Percentiles rank a stretch among this genome's conserved stretches.
phyloP scores from a whole-genome alignment of 2,329 filamentous ascomycete genomes.

The Trichoderma semiorbis region DNA sequence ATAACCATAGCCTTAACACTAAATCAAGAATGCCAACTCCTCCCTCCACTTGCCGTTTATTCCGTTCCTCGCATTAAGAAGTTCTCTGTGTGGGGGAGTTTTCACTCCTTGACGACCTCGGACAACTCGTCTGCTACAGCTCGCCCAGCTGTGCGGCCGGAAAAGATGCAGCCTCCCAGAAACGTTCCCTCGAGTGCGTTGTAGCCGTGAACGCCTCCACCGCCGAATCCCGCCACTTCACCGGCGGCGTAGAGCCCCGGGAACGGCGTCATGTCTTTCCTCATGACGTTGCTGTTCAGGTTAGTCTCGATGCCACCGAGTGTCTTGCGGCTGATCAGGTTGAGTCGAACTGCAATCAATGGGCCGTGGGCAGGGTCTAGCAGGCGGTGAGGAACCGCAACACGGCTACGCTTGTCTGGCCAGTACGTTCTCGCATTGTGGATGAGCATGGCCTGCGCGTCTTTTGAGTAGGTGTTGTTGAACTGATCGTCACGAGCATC shows the following conservation, averaged over 20 bases:
- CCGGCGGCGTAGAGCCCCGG: conserved; percentile 57
- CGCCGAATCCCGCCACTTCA: conserved; percentile 59
- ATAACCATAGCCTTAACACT: conserved; percentile 2
- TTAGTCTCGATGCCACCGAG: conserved; percentile 60
- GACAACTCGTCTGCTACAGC: conserved; percentile 49
- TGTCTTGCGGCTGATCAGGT: conserved; percentile 59
- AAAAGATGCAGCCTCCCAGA: conserved; percentile 61
- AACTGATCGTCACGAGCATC: conserved; percentile 55
- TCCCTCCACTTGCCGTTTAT: not conserved
- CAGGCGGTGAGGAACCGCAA: conserved; percentile 52
- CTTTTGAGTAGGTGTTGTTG: conserved; percentile 55
- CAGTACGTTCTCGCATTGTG: conserved; percentile 54
- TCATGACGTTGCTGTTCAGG: conserved; percentile 53
- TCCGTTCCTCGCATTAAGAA: not conserved
- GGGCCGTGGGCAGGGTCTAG: conserved; percentile 54
- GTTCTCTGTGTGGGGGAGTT: not conserved
- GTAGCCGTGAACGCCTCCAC: conserved; percentile 61
- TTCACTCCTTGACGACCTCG: conserved; percentile 2
- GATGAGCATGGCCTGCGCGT: conserved; percentile 60
- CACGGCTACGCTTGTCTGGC: conserved; percentile 49
- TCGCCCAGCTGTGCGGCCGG: conserved; percentile 53
- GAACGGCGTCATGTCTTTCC: conserved; percentile 45
- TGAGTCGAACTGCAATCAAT: conserved; percentile 58
- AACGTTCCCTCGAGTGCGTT: conserved; percentile 61
- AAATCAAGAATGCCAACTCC: conserved; percentile 10